Base-by-base conservation (phyloP, 225 moss, liverwort and hornwort genomes). In the Physcomitrium patens region DNA sequence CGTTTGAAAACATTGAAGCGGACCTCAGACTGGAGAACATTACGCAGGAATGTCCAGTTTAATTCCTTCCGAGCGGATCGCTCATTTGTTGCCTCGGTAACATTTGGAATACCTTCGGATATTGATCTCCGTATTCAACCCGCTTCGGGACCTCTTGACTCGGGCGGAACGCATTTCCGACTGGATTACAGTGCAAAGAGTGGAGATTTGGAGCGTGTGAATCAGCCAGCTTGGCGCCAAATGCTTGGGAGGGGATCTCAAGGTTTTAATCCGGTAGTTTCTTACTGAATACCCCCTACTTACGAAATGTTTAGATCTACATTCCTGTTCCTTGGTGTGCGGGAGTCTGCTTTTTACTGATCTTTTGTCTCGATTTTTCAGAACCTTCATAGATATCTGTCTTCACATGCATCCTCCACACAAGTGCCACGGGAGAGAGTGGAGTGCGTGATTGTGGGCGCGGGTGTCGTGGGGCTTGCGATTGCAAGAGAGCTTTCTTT, bases 381-480 rank as follows among this genome's bases (percentile, higher is more conserved):
- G 74, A 80, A 22, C 26, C 69, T 75, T 44, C 23, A 1, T 45
- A 73, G 67, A 22, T 16, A 16, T 16, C 56, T 56, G 45, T 68
- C 76, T 37, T 37, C 31, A 37, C 31, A 37, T 37, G 31, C 31
- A 37, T 37, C 31, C 31, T 37, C 31, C 7, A 0, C 78, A 52
- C 52, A 78, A 50, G 58, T 80, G 54, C 72, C 76, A 42, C 85
- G 80, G 58, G 90, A 92, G 80, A 79, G 88, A 79, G 88, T 88
- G 77, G 92, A 92, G 68, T 92, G 92, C 76, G 92, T 92, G 69
- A 88, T 92, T 19, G 88, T 92, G 26, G 92, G 92, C 67, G 92
- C 92, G 66, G 92, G 92, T 67, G 88, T 88, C 20, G 88, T 88
- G 77, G 92, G 90, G 47, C 86, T 92, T 64, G 92, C 92, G 46